phyloP scores from a whole-genome alignment of 495 filamentous ascomycete genomes.

The Thermothielavioides terrestris region DNA sequence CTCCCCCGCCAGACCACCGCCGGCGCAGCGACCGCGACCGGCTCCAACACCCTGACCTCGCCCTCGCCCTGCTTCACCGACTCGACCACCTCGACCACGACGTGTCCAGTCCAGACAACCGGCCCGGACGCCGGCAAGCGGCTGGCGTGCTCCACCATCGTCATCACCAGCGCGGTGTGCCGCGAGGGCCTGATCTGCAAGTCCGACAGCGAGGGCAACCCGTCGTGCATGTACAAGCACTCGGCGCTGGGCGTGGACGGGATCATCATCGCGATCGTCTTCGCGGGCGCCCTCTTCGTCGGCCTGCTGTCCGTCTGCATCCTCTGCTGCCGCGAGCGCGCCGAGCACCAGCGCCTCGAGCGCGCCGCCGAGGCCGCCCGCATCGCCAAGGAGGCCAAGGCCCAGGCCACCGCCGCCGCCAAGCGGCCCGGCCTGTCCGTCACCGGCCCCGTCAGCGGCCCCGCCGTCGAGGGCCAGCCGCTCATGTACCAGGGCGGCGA shows the following conservation, averaged over 20 bases:
- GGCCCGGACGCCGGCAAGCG: slow-evolving; percentile 24
- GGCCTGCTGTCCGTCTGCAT: slow-evolving; percentile 28
- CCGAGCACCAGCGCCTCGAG: slow-evolving; percentile 23
- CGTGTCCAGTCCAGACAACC: slow-evolving; percentile 31
- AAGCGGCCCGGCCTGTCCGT: slow-evolving; percentile 39
- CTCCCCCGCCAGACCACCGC: slow-evolving; percentile 6
- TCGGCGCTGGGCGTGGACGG: slow-evolving; percentile 28
- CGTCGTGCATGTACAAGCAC: slow-evolving; percentile 37
- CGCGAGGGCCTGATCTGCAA: slow-evolving; percentile 38
- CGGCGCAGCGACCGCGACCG: slow-evolving; percentile 1
- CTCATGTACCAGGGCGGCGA: slow-evolving; percentile 20
- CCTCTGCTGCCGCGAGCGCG: slow-evolving; percentile 34
- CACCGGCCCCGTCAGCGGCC: slow-evolving; percentile 71
- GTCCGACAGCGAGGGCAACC: slow-evolving; percentile 23
- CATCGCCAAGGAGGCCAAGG: slow-evolving; percentile 29
- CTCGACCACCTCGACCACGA: slow-evolving; percentile 18
- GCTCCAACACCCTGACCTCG: slow-evolving; percentile 12
- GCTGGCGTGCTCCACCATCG: slow-evolving; percentile 32
- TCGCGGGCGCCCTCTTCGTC: slow-evolving; percentile 25
- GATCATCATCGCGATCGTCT: slow-evolving; percentile 36
- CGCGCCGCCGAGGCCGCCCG: slow-evolving; percentile 28
- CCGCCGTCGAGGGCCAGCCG: slow-evolving; percentile 37
- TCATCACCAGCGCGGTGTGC: slow-evolving; percentile 28
- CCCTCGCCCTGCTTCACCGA: slow-evolving; percentile 33
- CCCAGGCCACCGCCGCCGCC: slow-evolving; percentile 11